These are phyloP conservation scores for Malus hybrid DNA, from an alignment of 331 rosid species.

Conservation along the genomic window DNA sequence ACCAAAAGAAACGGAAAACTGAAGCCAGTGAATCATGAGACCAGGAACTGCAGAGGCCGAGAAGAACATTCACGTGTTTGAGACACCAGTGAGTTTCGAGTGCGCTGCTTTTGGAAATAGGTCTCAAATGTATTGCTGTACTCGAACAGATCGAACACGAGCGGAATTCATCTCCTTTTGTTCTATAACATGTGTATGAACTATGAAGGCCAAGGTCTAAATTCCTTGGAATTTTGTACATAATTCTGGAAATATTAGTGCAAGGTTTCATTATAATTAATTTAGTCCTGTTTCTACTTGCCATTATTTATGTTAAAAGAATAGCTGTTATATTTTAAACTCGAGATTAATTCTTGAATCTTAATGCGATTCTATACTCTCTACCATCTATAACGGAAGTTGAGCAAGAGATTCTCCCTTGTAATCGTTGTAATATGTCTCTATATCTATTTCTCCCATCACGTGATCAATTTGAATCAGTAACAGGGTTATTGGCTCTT, in stretches of 20 bases:
- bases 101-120: not conserved
- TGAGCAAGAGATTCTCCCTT: not conserved
- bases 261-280: not conserved
- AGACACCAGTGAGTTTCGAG: not conserved
- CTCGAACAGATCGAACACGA: not conserved
- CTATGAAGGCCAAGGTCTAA: not conserved
- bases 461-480: not conserved
- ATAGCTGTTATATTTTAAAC: not conserved
- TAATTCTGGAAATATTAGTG: not conserved
- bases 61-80: not conserved
- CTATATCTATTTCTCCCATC: too few relatives aligned
- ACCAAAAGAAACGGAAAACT: not conserved
- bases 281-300: not conserved
- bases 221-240: slow-evolving; percentile 1
- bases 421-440: not conserved
- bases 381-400: not conserved
- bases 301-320: not conserved
- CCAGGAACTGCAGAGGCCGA: not conserved
- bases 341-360: not conserved
- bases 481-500: not conserved
- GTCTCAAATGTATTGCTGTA: not conserved
- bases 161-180: not conserved
- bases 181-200: not conserved
- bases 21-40: not conserved
- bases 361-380: not conserved